Base-by-base conservation (phyloP, 1,284 basidiomycete species). In the Cerrena zonata region DNA sequence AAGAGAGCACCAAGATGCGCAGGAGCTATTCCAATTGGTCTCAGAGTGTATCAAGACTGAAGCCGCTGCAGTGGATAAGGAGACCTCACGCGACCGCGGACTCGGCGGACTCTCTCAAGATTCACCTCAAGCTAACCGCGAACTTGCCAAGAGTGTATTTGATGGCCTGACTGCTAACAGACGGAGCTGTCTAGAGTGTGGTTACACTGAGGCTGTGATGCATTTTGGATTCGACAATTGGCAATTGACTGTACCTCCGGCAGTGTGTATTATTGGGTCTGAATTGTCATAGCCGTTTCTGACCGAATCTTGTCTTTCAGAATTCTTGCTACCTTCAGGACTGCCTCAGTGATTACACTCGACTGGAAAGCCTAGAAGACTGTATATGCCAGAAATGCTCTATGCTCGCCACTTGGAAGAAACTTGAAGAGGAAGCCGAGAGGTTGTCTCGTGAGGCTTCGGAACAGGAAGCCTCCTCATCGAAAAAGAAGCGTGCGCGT, bases 1-100 rank as follows among this genome's bases (percentile, higher is more conserved):
- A 1, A 81, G 89, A 13, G 89, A 94, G 62, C 93, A 96, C 65
- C 93, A 96, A 69, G 93, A 96, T 66, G 93, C 93, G 2, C 94
- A 96, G 61, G 94, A 96, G 64, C 76, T 96, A n/a, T 95, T 94
- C 68, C 84, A 94, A 58, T 82, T 94, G 34, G 72, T 96, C 19
- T 88, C 91, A 0, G 91, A 94, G 63, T 89, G 84, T 42, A 77
- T 95, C 58, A 91, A 91, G 66, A 83, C 83, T 53, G 93, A 96
- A 67, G 77, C 83, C 4, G 63, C 69, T 1, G 74, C 79, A 1
- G 76, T 91, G 2, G 79, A 83, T 52, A 76, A 76, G 50, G 88
- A 90, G 60, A 77, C 74, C 3, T 69, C 72, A 44, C 73, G 80
- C 24, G 87, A 89, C 61, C 76, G 81, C 39, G 88, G 88, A 10